Base-by-base conservation (phyloP, 495 filamentous ascomycete species). In the Lentithecium fluviatile region DNA sequence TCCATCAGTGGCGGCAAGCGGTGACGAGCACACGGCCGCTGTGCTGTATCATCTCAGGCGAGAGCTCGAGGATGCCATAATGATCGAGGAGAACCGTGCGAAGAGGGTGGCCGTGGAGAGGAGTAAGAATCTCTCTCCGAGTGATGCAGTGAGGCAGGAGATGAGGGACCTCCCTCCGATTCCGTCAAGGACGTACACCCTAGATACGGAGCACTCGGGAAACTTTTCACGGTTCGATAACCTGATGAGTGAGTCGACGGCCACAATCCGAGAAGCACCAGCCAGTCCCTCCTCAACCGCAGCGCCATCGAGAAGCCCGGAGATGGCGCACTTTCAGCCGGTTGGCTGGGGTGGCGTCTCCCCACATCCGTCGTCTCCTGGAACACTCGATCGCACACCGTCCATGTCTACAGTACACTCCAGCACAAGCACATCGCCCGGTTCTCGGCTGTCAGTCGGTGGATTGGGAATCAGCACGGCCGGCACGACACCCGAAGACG, bases 41-140 rank as follows among this genome's bases (percentile, higher is more conserved):
- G 54, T 58, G 7, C 54, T 64, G 3, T 64, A 64, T 43, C 60
- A 48, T 11, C 25, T 64, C 19, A 34, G 47, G 23, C 50, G 52
- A 48, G 60, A 64, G 36, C 23, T 64, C 11, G 60, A 64, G 26
- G 60, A 64, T 29, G 60, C 54, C 21, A 64, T 64, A 11, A 13
- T 38, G 34, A 53, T 64, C 24, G 60, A 64, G 36, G 60, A 64
- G 23, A 64, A 64, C 37, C 52, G 60, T 2, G 60, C 48, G 6
- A 64, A 64, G 32, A n/a, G 60, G 20, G 26, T 34, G 12, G 53
- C 53, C 6, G 49, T 50, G 15, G 60, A 64, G 24, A 51, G 52
- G 25, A 24, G 60, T 12, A 36, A 46, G n/a, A 57, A 45, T 19
- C 53, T 64, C 10, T 64, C 60, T n/a, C 60, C 60, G 0, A 52